Percentiles rank a stretch among this genome's conserved stretches.
Evolutionary conservation across 768 basidiomycete genomes (phyloP).

Genomic region (Leccinum barrowsii): DNA sequence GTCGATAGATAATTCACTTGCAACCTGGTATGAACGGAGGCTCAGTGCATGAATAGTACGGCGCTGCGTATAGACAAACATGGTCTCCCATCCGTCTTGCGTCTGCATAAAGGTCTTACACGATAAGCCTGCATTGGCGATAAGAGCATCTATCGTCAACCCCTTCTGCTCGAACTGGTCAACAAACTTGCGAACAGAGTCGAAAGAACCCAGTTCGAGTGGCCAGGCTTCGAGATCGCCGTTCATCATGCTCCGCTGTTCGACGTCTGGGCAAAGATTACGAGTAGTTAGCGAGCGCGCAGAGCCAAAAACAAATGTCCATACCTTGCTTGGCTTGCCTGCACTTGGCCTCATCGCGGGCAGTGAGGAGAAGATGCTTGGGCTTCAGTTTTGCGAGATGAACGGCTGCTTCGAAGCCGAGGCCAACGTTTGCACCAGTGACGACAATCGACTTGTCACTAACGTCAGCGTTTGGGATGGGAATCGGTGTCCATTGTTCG

Average conservation of each 20-base stretch:
- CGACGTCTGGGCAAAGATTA: slow-evolving; percentile 12
- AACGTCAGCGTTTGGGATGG: slow-evolving; percentile 17
- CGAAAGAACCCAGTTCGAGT: slow-evolving; percentile 33
- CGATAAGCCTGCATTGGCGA: slow-evolving; percentile 30
- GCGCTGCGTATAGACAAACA: slow-evolving; percentile 20
- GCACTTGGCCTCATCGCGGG: slow-evolving; percentile 22
- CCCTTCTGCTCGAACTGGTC: slow-evolving; percentile 27
- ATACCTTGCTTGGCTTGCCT: slow-evolving; percentile 19
- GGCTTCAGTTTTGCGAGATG: slow-evolving; percentile 25
- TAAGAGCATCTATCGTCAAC: slow-evolving; percentile 26
- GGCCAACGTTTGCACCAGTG: slow-evolving; percentile 28
- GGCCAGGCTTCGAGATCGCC: slow-evolving; percentile 28
- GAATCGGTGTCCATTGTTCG: slow-evolving; percentile 29
- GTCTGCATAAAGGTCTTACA: slow-evolving; percentile 22
- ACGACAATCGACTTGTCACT: slow-evolving; percentile 25
- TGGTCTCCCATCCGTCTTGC: slow-evolving; percentile 36
- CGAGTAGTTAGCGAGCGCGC: slow-evolving; percentile 1
- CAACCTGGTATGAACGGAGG: slow-evolving; percentile 18
- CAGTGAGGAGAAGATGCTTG: slow-evolving; percentile 23
- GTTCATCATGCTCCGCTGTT: slow-evolving; percentile 6
- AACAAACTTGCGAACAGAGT: slow-evolving; percentile 32
- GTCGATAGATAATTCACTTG: slow-evolving; percentile 35
- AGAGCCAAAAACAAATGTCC: neutral
- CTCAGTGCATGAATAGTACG: neutral
- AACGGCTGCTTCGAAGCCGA: slow-evolving; percentile 29